phyloP scores from a whole-genome alignment of 2,329 filamentous ascomycete species.

The Acrocalymma vagum region DNA sequence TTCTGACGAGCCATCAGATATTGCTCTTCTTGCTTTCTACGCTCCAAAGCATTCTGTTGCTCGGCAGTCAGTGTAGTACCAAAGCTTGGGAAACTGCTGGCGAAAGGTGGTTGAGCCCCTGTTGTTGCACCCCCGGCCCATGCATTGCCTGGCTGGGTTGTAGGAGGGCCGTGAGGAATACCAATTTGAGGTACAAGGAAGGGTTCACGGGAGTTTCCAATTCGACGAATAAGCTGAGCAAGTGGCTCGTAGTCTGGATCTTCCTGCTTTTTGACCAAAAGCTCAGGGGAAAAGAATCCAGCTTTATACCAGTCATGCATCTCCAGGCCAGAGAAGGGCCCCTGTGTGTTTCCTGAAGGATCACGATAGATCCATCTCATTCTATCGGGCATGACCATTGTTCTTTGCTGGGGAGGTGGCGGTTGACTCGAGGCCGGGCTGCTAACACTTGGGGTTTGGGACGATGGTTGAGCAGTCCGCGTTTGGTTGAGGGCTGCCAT shows the following conservation, averaged over 20 bases:
- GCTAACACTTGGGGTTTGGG: slow-evolving; percentile 47
- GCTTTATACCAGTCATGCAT: slow-evolving; percentile 99
- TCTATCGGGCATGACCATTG: slow-evolving; percentile 98
- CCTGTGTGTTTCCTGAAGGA: slow-evolving; percentile 89
- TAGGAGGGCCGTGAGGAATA: slow-evolving; percentile 84
- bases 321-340: slow-evolving; percentile 93
- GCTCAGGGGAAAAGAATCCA: slow-evolving; percentile 93
- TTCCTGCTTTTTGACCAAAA: slow-evolving; percentile 94
- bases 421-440: slow-evolving; percentile 72
- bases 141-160: slow-evolving; percentile 54
- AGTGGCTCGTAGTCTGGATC: slow-evolving; percentile 94
- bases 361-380: slow-evolving; percentile 99
- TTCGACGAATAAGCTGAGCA: slow-evolving; percentile 91
- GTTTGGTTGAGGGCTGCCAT: slow-evolving; percentile 42
- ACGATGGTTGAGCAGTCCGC: slow-evolving; percentile 41
- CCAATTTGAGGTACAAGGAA: slow-evolving; percentile 98
- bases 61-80: slow-evolving; percentile 95
- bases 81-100: slow-evolving; percentile 93
- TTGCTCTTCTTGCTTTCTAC: slow-evolving; percentile 97
- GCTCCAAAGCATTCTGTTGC: slow-evolving; percentile 96
- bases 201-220: slow-evolving; percentile 95
- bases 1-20: slow-evolving; percentile 96
- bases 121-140: slow-evolving; percentile 51
- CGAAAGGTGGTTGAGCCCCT: slow-evolving; percentile 78
- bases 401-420: slow-evolving; percentile 74